A percentile compares a stretch with the other conserved stretches of the same genome.
phyloP scores from a whole-genome alignment of 1,139 yeast species.

The Taiozyma sp. region DNA sequence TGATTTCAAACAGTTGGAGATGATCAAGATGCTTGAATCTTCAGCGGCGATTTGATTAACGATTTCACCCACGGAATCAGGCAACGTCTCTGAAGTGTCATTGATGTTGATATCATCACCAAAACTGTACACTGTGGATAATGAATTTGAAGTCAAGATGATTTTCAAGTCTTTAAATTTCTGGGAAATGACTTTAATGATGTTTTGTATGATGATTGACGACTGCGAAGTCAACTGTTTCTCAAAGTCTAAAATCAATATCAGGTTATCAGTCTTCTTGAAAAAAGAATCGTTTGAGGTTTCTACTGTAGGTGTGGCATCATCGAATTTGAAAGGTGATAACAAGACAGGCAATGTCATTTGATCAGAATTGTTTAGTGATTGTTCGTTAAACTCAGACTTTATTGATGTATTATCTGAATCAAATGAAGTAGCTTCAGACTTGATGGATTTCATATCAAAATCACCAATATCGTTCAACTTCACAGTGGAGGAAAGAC shows the following conservation, averaged over 20 bases:
- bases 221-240: conserved; percentile 16
- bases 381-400: neutral
- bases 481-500: conserved; percentile 28
- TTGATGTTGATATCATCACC: neutral
- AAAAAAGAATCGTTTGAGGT: conserved; percentile 18
- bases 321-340: conserved; percentile 24
- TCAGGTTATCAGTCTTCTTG: conserved; percentile 13
- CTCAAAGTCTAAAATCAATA: conserved; percentile 27
- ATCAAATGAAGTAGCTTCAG: neutral
- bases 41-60: conserved; percentile 1
- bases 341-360: conserved; percentile 22
- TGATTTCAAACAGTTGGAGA: conserved; percentile 7
- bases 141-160: conserved; percentile 4
- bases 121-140: neutral
- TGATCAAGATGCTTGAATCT: conserved; percentile 4
- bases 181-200: conserved; percentile 25
- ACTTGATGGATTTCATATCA: conserved; percentile 1
- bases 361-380: conserved; percentile 7
- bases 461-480: conserved; percentile 6
- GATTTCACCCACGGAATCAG: neutral
- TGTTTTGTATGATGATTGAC: conserved; percentile 26
- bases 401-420: neutral
- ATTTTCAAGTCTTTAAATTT: conserved; percentile 12
- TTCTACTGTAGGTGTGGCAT: conserved; percentile 17
- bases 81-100: neutral